phyloP scores from a whole-genome alignment of 2,329 filamentous ascomycete genomes.

The Fusarium sp. region DNA sequence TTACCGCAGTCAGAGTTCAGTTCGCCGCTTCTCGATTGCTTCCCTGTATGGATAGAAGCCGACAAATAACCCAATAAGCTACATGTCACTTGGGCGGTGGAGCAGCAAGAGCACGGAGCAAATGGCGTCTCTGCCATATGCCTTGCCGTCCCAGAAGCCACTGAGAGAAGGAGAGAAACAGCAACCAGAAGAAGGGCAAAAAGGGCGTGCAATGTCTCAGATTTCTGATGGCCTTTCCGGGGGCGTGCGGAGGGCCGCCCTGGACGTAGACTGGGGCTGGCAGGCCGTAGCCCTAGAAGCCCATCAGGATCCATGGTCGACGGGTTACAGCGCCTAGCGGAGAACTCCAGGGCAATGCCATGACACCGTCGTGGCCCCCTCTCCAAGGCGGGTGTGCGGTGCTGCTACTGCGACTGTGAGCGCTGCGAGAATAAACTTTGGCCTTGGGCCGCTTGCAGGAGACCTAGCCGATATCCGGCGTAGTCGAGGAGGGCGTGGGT shows the following conservation, averaged over 20 bases:
- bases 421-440: constrained; percentile 42
- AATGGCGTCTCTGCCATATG: constrained; percentile 3
- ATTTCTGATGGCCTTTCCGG: background rate
- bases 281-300: background rate
- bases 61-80: constrained; percentile 1
- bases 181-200: background rate
- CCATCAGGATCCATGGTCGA: constrained; percentile 2
- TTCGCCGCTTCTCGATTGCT: constrained; percentile 11
- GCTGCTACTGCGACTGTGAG: background rate
- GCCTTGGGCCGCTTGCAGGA: constrained; percentile 28
- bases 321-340: constrained; percentile 3
- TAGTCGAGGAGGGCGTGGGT: constrained; percentile 19
- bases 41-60: background rate
- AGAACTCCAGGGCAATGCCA: constrained; percentile 22
- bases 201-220: constrained; percentile 24
- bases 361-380: constrained; percentile 14
- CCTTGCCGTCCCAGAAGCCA: constrained; percentile 7
- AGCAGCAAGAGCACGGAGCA: constrained; percentile 2
- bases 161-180: background rate
- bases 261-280: constrained; percentile 1
- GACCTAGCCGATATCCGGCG: constrained; percentile 43
- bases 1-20: background rate
- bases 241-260: constrained; percentile 4
- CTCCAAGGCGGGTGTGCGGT: background rate
- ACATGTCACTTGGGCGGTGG: constrained; percentile 35